Evolutionary conservation across 495 filamentous ascomycete species (phyloP).

Genomic region (Penicilliopsis zonata): DNA sequence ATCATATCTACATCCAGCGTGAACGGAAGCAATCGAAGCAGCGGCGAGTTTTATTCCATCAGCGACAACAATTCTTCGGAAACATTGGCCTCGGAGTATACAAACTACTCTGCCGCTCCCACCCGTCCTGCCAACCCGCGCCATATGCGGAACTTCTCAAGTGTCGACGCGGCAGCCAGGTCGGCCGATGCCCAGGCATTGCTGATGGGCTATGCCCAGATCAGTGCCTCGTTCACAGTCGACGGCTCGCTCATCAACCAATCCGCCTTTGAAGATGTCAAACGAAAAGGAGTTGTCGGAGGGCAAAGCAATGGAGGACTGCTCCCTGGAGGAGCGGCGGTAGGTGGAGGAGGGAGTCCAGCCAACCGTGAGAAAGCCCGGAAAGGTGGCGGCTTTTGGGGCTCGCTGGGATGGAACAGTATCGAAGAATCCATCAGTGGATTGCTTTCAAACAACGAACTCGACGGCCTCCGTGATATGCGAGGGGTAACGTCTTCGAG

Average conservation of each 20-base stretch:
- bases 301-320: conserved; percentile 70
- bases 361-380: conserved; percentile 48
- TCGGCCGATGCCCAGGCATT: conserved; percentile 54
- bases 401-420: conserved; percentile 76
- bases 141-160: conserved; percentile 54
- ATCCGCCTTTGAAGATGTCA: conserved; percentile 86
- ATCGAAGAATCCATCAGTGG: conserved; percentile 83
- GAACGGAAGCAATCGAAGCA: conserved; percentile 61
- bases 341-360: too few species aligned
- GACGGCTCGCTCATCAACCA: conserved; percentile 88
- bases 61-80: conserved; percentile 93
- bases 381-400: conserved; percentile 67
- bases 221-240: conserved; percentile 82
- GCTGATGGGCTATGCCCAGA: conserved; percentile 97
- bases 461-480: conserved; percentile 91
- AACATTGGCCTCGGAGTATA: conserved; percentile 85
- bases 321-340: conserved; percentile 26
- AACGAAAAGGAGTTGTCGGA: conserved; percentile 82
- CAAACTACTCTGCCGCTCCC: conserved; percentile 46
- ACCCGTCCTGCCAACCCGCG: conserved; percentile 30
- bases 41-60: conserved; percentile 85
- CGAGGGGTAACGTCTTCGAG: conserved; percentile 67
- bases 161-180: conserved; percentile 31
- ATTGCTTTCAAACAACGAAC: conserved; percentile 69
- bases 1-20: conserved; percentile 63